Percentiles rank a stretch among this genome's conserved stretches.
Evolutionary conservation across 805 yeast species (phyloP).

Genomic region (Yarrowia sp.): DNA sequence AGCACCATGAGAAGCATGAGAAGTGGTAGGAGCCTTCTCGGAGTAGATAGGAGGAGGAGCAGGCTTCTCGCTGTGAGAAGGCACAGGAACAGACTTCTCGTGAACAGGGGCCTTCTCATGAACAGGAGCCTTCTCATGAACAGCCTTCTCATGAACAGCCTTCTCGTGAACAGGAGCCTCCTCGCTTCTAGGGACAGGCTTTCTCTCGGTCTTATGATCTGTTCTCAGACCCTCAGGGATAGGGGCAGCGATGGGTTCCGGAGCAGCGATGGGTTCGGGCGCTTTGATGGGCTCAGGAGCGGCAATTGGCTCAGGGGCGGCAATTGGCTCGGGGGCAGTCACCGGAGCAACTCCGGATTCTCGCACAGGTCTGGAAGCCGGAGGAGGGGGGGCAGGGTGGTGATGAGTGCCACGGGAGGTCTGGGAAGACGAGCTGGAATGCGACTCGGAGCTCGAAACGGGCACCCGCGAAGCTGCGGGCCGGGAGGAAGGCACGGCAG

Average conservation of each 20-base stretch:
- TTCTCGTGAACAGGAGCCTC: neutral
- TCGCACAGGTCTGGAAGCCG: slow-evolving; percentile 8
- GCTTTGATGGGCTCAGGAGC: neutral
- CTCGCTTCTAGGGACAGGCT: neutral
- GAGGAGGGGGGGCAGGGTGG: slow-evolving; percentile 25
- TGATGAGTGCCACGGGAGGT: neutral
- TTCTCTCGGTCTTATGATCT: neutral
- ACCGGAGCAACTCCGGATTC: neutral
- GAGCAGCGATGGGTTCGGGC: neutral
- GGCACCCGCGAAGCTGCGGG: neutral
- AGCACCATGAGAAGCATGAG: no score
- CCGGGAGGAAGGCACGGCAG: slow-evolving; percentile 5
- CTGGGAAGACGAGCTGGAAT: slow-evolving; percentile 1
- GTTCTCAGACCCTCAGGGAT: neutral
- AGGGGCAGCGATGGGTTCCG: slow-evolving; percentile 7
- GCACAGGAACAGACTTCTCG: neutral
- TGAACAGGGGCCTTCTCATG: neutral
- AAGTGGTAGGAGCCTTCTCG: neutral
- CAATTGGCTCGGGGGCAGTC: slow-evolving; percentile 5
- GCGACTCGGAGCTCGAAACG: neutral
- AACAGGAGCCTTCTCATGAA: neutral
- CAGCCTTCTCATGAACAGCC: neutral
- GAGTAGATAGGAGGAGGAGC: neutral
- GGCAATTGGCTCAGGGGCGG: slow-evolving; percentile 4
- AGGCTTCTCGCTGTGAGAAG: neutral